A percentile compares a stretch with the other conserved stretches of the same genome.
Evolutionary conservation across 2,329 filamentous ascomycete species (phyloP).

Genomic region (Escovopsis weberi): DNA sequence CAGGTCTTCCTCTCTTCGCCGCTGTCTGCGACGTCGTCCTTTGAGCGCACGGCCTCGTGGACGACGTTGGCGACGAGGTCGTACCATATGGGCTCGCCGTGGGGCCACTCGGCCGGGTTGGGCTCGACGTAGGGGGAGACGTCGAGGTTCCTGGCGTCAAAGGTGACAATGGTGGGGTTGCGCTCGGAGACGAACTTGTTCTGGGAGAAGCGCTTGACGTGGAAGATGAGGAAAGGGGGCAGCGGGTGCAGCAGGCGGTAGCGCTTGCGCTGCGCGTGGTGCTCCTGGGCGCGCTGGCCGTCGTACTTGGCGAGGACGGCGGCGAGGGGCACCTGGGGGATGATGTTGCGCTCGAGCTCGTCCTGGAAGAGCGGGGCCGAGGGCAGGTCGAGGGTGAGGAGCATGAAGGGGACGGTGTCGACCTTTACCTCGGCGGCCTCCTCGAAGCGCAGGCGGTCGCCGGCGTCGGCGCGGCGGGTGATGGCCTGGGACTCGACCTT

Average conservation of each 20-base stretch:
- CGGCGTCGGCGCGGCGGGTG: constrained; percentile 75
- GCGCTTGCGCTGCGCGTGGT: constrained; percentile 72
- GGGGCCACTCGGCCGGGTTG: constrained; percentile 54
- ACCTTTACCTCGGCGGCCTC: constrained; percentile 72
- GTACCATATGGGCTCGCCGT: constrained; percentile 78
- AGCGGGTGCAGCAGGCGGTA: constrained; percentile 84
- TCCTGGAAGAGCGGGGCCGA: constrained; percentile 91
- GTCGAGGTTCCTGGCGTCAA: constrained; percentile 70
- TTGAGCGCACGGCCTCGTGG: constrained; percentile 63
- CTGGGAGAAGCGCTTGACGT: constrained; percentile 90
- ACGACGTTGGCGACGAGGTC: constrained; percentile 93
- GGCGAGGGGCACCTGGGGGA: constrained; percentile 76
- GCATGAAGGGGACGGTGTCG: constrained; percentile 66
- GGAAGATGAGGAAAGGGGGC: constrained; percentile 80
- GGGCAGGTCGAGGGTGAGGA: constrained; percentile 86
- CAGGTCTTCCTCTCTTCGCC: constrained; percentile 80
- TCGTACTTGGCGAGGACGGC: constrained; percentile 87
- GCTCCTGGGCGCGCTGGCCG: constrained; percentile 73
- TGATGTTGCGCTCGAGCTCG: constrained; percentile 87
- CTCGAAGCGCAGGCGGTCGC: constrained; percentile 82
- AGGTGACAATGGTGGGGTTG: constrained; percentile 96
- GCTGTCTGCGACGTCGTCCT: constrained; percentile 78
- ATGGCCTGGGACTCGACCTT: constrained; percentile 90
- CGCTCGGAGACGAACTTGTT: constrained; percentile 96
- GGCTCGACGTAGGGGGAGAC: constrained; percentile 86